A percentile compares a stretch with the other conserved stretches of the same genome.
These are phyloP conservation scores for Phaseolus lunatus DNA, from an alignment of 306 rosid species.

Conservation along the genomic window DNA sequence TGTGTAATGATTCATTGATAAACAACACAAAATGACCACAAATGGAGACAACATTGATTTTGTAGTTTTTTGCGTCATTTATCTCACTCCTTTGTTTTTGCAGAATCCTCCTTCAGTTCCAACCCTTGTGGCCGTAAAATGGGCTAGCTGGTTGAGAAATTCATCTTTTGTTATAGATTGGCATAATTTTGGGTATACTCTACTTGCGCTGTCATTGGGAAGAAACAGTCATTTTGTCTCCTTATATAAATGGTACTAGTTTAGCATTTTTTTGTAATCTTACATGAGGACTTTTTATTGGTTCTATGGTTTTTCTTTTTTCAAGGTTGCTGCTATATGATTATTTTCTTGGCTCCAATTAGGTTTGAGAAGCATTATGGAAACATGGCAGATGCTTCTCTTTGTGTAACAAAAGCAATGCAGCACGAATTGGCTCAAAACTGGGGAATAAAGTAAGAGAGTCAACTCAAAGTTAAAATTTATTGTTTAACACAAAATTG, in stretches of 20 bases:
- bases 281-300: constrained; percentile 20
- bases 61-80: constrained; percentile 25
- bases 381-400: constrained; percentile 89
- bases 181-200: constrained; percentile 97
- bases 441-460: constrained; percentile 91
- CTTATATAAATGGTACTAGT: constrained; percentile 76
- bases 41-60: constrained; percentile 3
- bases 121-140: constrained; percentile 86
- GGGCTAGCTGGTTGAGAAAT: constrained; percentile 83
- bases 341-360: constrained; percentile 39
- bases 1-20: constrained; percentile 8
- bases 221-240: constrained; percentile 84
- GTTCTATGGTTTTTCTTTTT: constrained; percentile 33
- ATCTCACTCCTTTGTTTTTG: constrained; percentile 42
- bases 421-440: constrained; percentile 97
- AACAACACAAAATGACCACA: constrained; percentile 19
- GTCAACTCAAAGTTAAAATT: constrained; percentile 46
- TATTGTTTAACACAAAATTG: constrained; percentile 33
- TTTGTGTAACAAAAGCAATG: constrained; percentile 96
- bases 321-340: constrained; percentile 33
- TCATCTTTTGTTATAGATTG: constrained; percentile 91
- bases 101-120: constrained; percentile 99
- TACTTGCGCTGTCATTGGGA: constrained; percentile 85
- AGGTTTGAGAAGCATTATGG: constrained; percentile 93
- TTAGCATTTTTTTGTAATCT: constrained; percentile 40